Percentiles rank a stretch among this genome's conserved stretches.
Evolutionary conservation across 2,329 filamentous ascomycete genomes (phyloP).

Genomic region (Claviceps pusilla): DNA sequence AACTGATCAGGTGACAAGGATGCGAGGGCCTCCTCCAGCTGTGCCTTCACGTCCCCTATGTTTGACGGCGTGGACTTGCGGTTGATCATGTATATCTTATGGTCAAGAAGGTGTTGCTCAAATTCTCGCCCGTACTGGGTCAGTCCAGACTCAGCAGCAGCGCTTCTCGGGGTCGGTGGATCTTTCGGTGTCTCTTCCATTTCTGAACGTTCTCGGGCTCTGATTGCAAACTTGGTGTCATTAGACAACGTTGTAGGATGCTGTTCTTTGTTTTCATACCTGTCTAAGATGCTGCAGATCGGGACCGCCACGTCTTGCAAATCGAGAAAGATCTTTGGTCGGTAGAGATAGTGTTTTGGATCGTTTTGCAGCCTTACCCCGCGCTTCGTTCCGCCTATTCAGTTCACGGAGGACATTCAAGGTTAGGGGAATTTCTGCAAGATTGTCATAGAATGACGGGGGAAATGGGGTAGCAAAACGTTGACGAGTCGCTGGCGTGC

Average conservation of each 20-base stretch:
- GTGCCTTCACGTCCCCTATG: neutral
- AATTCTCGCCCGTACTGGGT: slow-evolving; percentile 2
- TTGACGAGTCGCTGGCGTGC: neutral
- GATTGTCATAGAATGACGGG: slow-evolving; percentile 14
- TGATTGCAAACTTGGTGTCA: neutral
- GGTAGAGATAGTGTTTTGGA: neutral
- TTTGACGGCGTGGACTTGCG: slow-evolving; percentile 13
- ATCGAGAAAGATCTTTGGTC: neutral
- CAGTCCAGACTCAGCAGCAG: neutral
- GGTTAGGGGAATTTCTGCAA: slow-evolving; percentile 15
- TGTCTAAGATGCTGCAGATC: neutral
- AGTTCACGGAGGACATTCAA: slow-evolving; percentile 14
- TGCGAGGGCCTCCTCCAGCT: neutral
- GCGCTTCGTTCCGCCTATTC: slow-evolving; percentile 10
- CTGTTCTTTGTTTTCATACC: slow-evolving; percentile 18
- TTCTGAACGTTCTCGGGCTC: neutral
- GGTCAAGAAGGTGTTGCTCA: neutral
- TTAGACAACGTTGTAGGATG: neutral
- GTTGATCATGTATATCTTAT: slow-evolving; percentile 1
- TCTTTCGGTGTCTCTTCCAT: neutral
- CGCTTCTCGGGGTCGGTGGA: neutral
- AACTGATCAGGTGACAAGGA: neutral
- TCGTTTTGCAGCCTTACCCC: neutral
- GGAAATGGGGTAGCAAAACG: slow-evolving; percentile 7
- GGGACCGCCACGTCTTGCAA: slow-evolving; percentile 1